Evolutionary conservation across 495 filamentous ascomycete species (phyloP), one percentile per base, ranked within the genome.

Genomic region (Trichocladium uniseriatum): DNA sequence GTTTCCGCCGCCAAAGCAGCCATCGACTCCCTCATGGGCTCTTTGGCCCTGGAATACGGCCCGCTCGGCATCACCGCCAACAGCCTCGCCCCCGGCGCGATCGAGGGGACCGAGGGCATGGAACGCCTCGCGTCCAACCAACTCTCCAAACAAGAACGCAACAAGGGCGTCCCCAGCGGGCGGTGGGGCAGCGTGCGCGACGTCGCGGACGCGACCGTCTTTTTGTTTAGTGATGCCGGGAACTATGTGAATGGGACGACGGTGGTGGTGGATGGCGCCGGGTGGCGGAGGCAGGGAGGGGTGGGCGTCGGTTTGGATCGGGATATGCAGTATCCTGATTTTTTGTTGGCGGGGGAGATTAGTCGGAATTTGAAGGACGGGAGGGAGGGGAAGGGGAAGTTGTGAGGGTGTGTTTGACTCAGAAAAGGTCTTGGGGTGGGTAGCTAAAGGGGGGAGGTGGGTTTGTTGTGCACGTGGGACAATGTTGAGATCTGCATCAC

Each of bases 151-250:
- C 31, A n/a, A n/a, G n/a, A n/a, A n/a, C 52, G 61, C 35, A 39
- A 41, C 8, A 59, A 59, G 15, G 56, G 48, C 13, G 38, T 86
- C 18, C 92, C 92, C 0, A 63, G 84, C 0, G 87, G 88, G 11
- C 72, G 88, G 41, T 76, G 77, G 53, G 92, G 91, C n/a, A 79
- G 75, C 1, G 78, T 94, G 8, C 81, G 81, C 48, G 91, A 98
- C 57, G 90, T 98, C 58, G 85, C 90, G 0, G 89, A 98, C 69
- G 87, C 90, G 14, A 95, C 90, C 0, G 81, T 97, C 0, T 97
- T 79, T 55, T 65, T 95, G 19, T 89, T 95, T 54, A 81, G 81
- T 20, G 84, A 91, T 40, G 80, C 85, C 0, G 90, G 85, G 3
- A 89, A 80, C 57, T 96, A 86, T 60, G 78, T 95, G 7, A 94